Base-by-base conservation (phyloP, 441 rosid species). In the Croton laevigatus region DNA sequence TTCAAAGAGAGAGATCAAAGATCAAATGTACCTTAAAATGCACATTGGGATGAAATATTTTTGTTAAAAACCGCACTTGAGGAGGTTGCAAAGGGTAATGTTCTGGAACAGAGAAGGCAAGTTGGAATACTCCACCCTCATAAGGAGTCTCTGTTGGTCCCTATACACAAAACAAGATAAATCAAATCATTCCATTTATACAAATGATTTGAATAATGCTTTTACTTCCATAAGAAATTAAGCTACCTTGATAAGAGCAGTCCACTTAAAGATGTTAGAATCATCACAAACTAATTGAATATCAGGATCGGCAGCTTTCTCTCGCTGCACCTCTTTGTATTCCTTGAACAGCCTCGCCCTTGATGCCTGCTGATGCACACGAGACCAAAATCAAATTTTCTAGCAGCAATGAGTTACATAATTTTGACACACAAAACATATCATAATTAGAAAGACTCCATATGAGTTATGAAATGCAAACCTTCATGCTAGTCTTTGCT, bases 41-140 rank as follows among this genome's bases (percentile, higher is more conserved):
- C 79, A 95, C 98, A 75, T 95, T 92, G 4, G 99, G 98, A 75
- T 95, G 99, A 75, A 95, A 95, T 81, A 93, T 95, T 75, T 93
- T 95, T 16, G 99, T 91, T 83, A 93, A 80, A 82, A 93, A 95
- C 59, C 97, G 89, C 32, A 95, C 99, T 93, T 93, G 99, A 64
- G 99, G 99, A 75, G 99, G 99, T 59, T 95, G 98, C 77, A 95
- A 65, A 73, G 98, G 98, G 78, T 95, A 93, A 61, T 88, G 99
- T 73, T 95, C 99, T 17, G 99, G 99, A 72, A 95, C 97, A 68
- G 98, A 83, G 75, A 93, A 91, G 6, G 91, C 93, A 72, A 93
- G 97, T 82, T 95, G 97, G 87, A 95, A 95, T 11, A 93, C 89
- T 63, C 99, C 99, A 38, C 98, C 98, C 76, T 95, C 99, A 65